A percentile compares a stretch with the other conserved stretches of the same genome.
phyloP scores from a whole-genome alignment of 306 rosid species.

The Adenanthera pavonina region DNA sequence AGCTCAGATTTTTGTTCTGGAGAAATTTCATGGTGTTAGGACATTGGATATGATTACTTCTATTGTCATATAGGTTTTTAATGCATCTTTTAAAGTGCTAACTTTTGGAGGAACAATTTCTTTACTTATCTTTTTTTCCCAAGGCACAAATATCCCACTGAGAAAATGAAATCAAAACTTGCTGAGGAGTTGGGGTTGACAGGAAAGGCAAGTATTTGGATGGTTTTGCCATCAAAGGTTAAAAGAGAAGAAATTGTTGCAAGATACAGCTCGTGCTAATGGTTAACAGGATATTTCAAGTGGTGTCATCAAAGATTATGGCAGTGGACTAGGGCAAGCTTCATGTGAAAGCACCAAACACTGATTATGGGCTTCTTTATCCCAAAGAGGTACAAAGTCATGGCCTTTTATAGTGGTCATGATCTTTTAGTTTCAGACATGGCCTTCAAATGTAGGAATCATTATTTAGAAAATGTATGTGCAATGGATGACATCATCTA shows the following conservation, averaged over 20 bases:
- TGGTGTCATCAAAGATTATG: constrained; percentile 86
- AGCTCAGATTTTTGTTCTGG: constrained; percentile 76
- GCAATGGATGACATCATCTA: constrained; percentile 83
- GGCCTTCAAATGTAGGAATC: constrained; percentile 56
- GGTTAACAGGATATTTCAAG: constrained; percentile 94
- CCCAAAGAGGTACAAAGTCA: constrained; percentile 94
- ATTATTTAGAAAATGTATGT: constrained; percentile 57
- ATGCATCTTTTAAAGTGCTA: constrained; percentile 32
- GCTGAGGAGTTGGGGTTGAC: constrained; percentile 79
- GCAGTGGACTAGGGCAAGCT: constrained; percentile 96
- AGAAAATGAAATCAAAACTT: constrained; percentile 78
- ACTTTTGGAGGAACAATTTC: constrained; percentile 31
- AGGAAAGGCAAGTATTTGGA: constrained; percentile 95
- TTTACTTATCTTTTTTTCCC: constrained; percentile 35
- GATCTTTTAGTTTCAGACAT: constrained; percentile 63
- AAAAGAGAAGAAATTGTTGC: constrained; percentile 77
- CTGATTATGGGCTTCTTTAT: constrained; percentile 73
- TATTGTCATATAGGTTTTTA: constrained; percentile 24
- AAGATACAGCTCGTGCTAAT: constrained; percentile 64
- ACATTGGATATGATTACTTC: not conserved
- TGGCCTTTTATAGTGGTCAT: constrained; percentile 65
- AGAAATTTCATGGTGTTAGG: constrained; percentile 83
- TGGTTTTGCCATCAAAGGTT: constrained; percentile 99
- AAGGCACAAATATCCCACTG: constrained; percentile 94
- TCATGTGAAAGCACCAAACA: constrained; percentile 98